Percentiles rank a stretch among this genome's conserved stretches.
These are phyloP conservation scores for Calonectria leucothoes DNA, from an alignment of 2,329 filamentous ascomycete genomes.

Conservation along the genomic window DNA sequence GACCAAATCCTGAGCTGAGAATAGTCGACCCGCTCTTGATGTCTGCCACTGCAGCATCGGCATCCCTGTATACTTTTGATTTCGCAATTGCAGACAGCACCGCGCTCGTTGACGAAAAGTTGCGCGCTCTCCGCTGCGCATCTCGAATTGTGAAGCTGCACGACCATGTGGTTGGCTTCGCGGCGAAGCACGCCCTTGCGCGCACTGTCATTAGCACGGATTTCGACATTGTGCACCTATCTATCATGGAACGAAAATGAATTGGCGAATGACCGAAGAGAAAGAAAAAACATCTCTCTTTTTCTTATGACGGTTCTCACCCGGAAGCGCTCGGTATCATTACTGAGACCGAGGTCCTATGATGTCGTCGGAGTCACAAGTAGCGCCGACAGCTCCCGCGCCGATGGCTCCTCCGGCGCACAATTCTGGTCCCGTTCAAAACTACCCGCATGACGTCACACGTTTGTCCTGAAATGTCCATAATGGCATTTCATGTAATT, in stretches of 20 bases:
- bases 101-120: constrained; percentile 34
- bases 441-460: neutral
- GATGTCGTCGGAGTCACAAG: constrained; percentile 7
- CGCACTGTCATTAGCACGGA: constrained; percentile 19
- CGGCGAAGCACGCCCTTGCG: constrained; percentile 10
- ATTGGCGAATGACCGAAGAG: neutral
- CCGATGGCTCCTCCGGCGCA: neutral
- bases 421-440: constrained; percentile 3
- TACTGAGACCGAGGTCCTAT: constrained; percentile 10
- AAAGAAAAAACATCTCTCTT: neutral
- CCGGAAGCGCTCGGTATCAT: constrained; percentile 5
- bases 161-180: constrained; percentile 32
- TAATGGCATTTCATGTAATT: neutral
- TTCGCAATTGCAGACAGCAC: constrained; percentile 20
- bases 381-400: neutral
- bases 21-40: constrained; percentile 77
- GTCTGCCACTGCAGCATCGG: constrained; percentile 77
- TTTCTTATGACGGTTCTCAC: neutral
- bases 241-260: neutral
- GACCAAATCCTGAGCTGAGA: constrained; percentile 83
- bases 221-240: constrained; percentile 11
- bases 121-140: constrained; percentile 10
- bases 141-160: constrained; percentile 35
- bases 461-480: neutral
- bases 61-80: constrained; percentile 64